Evolutionary conservation across 129 eudicot species (phyloP).

Genomic region (Escallonia herrerae): DNA sequence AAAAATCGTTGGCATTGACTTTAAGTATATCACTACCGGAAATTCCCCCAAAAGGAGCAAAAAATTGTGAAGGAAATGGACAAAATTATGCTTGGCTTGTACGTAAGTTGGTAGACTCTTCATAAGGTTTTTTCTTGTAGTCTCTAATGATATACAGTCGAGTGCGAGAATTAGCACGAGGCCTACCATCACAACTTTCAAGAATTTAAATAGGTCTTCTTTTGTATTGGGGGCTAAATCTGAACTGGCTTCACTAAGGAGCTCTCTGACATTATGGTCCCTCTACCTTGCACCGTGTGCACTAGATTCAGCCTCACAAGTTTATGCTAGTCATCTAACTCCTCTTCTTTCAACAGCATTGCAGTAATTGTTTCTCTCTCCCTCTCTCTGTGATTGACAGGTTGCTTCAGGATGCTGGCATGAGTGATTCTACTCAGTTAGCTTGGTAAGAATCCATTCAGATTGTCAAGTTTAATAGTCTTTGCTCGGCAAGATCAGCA

Average conservation of each 20-base stretch:
- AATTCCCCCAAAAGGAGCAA: too few relatives aligned
- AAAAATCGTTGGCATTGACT: too few relatives aligned
- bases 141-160: too few relatives aligned
- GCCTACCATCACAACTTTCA: too few relatives aligned
- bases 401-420: constrained; percentile 93
- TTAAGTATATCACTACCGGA: too few relatives aligned
- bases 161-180: too few relatives aligned
- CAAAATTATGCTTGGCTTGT: too few relatives aligned
- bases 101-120: too few relatives aligned
- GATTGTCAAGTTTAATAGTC: constrained; percentile 3
- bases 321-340: neutral
- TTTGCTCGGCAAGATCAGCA: neutral
- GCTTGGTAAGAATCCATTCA: constrained; percentile 51
- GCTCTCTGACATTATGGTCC: neutral
- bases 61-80: too few relatives aligned
- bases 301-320: too few relatives aligned
- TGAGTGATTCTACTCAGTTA: constrained; percentile 84
- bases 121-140: too few relatives aligned
- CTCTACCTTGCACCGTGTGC: too few relatives aligned
- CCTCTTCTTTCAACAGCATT: neutral
- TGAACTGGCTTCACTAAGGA: neutral
- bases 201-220: neutral
- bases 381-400: constrained; percentile 20
- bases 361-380: constrained; percentile 14
- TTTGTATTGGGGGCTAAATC: neutral